Evolutionary conservation across 768 basidiomycete genomes (phyloP).

Genomic region (Tephrocybe sp.): DNA sequence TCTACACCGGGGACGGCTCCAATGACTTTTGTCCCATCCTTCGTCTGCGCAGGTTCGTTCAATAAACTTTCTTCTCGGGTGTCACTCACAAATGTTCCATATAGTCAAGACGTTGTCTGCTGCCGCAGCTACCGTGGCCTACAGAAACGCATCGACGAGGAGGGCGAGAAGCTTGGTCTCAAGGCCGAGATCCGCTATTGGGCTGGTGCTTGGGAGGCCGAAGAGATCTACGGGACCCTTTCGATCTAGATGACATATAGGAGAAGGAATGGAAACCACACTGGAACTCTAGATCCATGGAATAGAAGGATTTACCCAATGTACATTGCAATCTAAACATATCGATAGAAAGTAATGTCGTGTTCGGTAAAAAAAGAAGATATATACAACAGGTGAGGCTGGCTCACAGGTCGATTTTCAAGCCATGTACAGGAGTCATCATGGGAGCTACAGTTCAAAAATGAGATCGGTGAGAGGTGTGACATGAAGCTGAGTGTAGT

Average conservation of each 20-base stretch:
- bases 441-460: too few relatives aligned
- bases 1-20: slow-evolving; percentile 91
- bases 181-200: slow-evolving; percentile 78
- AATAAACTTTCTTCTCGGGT: neutral
- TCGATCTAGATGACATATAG: slow-evolving; percentile 21
- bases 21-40: slow-evolving; percentile 97
- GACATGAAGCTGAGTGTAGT: slow-evolving; percentile 6
- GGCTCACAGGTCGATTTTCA: slow-evolving; percentile 19
- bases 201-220: slow-evolving; percentile 96
- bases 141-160: slow-evolving; percentile 72
- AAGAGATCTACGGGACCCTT: slow-evolving; percentile 68
- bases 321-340: too few relatives aligned
- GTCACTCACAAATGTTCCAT: neutral
- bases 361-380: slow-evolving; percentile 10
- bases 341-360: too few relatives aligned
- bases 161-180: slow-evolving; percentile 65
- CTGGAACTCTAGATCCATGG: slow-evolving; percentile 15
- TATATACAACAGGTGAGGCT: slow-evolving; percentile 20
- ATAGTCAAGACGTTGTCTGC: slow-evolving; percentile 79
- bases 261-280: neutral
- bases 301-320: too few relatives aligned
- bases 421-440: slow-evolving; percentile 4
- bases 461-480: too few relatives aligned
- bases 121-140: slow-evolving; percentile 81
- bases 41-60: slow-evolving; percentile 65